These are phyloP conservation scores for Colletotrichum sp. DNA, from an alignment of 2,329 filamentous ascomycete species.

Conservation along the genomic window DNA sequence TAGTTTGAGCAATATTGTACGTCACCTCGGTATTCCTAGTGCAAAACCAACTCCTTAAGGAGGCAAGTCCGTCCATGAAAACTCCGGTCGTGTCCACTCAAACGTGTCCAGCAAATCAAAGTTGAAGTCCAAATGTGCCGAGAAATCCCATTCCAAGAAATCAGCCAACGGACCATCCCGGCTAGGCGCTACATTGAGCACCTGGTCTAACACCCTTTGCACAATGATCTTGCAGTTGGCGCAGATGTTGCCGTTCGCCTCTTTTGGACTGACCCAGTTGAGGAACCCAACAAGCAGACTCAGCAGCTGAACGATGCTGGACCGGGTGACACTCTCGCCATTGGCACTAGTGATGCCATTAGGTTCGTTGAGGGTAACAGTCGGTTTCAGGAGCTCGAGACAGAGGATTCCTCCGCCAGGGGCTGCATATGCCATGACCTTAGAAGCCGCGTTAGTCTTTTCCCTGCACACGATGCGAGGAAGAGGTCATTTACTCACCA, in stretches of 20 bases:
- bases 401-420: conserved; percentile 56
- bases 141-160: conserved; percentile 37
- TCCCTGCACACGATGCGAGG: neutral
- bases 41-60: neutral
- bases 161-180: conserved; percentile 16
- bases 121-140: conserved; percentile 40
- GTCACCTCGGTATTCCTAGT: neutral
- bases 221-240: conserved; percentile 51
- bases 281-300: conserved; percentile 56
- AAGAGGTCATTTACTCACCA: conserved; percentile 36
- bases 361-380: conserved; percentile 29
- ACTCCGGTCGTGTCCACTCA: conserved; percentile 44
- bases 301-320: conserved; percentile 56
- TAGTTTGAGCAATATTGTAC: neutral
- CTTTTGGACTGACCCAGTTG: conserved; percentile 53
- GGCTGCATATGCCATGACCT: conserved; percentile 56
- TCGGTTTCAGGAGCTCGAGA: conserved; percentile 46
- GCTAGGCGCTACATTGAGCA: conserved; percentile 43
- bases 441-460: neutral
- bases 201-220: conserved; percentile 53
- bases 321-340: conserved; percentile 43
- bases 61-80: neutral
- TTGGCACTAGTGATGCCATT: conserved; percentile 28
- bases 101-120: conserved; percentile 56
- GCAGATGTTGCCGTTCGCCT: conserved; percentile 53